Evolutionary conservation across 2,329 filamentous ascomycete species (phyloP).

Genomic region (Aspergillus caelatus): DNA sequence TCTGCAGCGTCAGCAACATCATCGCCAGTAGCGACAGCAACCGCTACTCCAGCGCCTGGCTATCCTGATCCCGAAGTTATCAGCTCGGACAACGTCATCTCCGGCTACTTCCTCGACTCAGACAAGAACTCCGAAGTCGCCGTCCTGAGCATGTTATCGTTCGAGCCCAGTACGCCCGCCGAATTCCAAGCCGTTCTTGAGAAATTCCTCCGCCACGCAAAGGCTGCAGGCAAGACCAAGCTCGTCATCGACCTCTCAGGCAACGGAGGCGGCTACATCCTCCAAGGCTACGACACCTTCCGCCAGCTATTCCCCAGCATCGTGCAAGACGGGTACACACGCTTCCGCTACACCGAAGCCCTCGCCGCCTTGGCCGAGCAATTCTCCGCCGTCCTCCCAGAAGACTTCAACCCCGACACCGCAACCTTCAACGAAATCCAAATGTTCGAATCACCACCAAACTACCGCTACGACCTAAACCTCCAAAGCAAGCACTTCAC

Average conservation of each 20-base stretch:
- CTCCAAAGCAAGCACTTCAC: not conserved
- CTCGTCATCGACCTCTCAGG: not conserved
- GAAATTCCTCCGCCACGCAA: not conserved
- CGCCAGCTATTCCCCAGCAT: not conserved
- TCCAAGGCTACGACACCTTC: constrained; percentile 1
- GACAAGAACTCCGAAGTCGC: not conserved
- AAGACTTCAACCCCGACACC: not conserved
- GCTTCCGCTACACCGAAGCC: constrained; percentile 2
- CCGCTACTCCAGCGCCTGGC: not conserved
- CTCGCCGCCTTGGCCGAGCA: not conserved
- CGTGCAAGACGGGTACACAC: not conserved
- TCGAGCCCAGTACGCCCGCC: not conserved
- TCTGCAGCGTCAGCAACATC: not conserved
- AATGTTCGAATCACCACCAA: not conserved
- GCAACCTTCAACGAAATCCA: not conserved
- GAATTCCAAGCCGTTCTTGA: not conserved
- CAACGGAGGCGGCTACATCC: not conserved
- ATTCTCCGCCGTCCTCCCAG: not conserved
- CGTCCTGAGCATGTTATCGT: not conserved
- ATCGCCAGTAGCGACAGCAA: not conserved
- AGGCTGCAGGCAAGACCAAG: not conserved
- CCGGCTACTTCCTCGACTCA: constrained; percentile 2
- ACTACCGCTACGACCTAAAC: constrained; percentile 3
- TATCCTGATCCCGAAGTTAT: not conserved
- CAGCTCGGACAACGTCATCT: constrained; percentile 2